A percentile compares a stretch with the other conserved stretches of the same genome.
phyloP scores from a whole-genome alignment of 2,329 filamentous ascomycete genomes.

The Alternaria consortialis region DNA sequence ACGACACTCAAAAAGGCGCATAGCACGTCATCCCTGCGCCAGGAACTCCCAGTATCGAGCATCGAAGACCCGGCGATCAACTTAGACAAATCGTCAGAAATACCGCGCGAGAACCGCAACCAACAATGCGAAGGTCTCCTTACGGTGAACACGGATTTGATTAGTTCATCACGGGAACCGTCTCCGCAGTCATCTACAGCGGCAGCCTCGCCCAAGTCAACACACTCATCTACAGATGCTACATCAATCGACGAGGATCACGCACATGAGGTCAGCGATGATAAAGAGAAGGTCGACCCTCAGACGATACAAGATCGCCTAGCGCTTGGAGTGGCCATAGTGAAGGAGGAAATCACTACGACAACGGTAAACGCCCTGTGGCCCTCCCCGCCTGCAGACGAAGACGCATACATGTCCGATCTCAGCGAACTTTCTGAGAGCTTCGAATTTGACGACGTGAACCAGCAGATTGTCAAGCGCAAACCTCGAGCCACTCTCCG shows the following conservation, averaged over 20 bases:
- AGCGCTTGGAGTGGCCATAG: slow-evolving; percentile 39
- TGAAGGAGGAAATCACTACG: slow-evolving; percentile 39
- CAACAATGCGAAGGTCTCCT: slow-evolving; percentile 46
- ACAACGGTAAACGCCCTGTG: slow-evolving; percentile 43
- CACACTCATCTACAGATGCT: slow-evolving; percentile 47
- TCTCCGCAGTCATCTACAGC: slow-evolving; percentile 41
- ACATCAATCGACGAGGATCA: slow-evolving; percentile 50
- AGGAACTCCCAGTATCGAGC: slow-evolving; percentile 44
- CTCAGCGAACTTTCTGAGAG: slow-evolving; percentile 53
- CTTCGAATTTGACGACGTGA: slow-evolving; percentile 50
- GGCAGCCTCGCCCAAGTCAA: slow-evolving; percentile 46
- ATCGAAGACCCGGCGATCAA: slow-evolving; percentile 42
- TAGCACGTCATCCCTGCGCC: slow-evolving; percentile 42
- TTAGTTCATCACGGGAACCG: slow-evolving; percentile 37
- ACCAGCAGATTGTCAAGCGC: slow-evolving; percentile 48
- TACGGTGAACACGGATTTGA: slow-evolving; percentile 40
- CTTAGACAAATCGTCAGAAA: slow-evolving; percentile 24
- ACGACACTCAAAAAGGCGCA: slow-evolving; percentile 44
- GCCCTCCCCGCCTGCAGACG: slow-evolving; percentile 39
- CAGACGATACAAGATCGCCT: slow-evolving; percentile 32
- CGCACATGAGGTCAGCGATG: slow-evolving; percentile 10
- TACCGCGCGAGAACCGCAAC: slow-evolving; percentile 38
- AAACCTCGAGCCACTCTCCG: slow-evolving; percentile 41
- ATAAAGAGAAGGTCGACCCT: slow-evolving; percentile 36
- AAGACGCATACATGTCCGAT: slow-evolving; percentile 47